Conservation (phyloP, 495 filamentous ascomycete genomes). For the Entonaema liquescens region DNA sequence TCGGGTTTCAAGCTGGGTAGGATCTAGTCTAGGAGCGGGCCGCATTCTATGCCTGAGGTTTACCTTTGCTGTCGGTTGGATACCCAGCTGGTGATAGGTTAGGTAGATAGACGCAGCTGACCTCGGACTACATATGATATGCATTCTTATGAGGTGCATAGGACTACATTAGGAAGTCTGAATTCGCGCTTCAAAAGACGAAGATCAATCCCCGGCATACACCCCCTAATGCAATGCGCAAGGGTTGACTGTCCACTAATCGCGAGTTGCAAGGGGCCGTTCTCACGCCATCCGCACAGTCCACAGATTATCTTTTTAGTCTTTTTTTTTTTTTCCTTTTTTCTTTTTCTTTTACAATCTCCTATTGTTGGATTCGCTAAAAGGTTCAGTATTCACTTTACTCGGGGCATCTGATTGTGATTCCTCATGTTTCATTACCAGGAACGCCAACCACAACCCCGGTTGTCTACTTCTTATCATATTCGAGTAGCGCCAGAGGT, state of each 20-base stretch:
- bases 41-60: constrained; percentile 30
- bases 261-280: constrained; percentile 9
- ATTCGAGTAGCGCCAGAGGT: constrained; percentile 10
- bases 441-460: constrained; percentile 32
- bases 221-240: constrained; percentile 25
- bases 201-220: constrained; percentile 8
- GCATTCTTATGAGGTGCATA: constrained; percentile 19
- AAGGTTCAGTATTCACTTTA: constrained; percentile 15
- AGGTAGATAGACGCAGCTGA: constrained; percentile 11
- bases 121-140: constrained; percentile 10
- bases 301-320: background rate
- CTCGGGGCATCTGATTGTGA: constrained; percentile 26
- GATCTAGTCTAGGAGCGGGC: constrained; percentile 39
- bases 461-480: constrained; percentile 18
- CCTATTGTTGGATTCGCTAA: constrained; percentile 17
- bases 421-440: constrained; percentile 40
- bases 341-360: background rate
- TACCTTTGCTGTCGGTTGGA: constrained; percentile 14
- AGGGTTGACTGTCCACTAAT: constrained; percentile 22
- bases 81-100: constrained; percentile 6
- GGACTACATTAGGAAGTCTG: constrained; percentile 27
- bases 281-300: constrained; percentile 18
- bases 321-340: background rate
- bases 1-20: constrained; percentile 15
- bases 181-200: constrained; percentile 29